Base-by-base conservation (phyloP, 306 rosid species). In the Vicia sativa region DNA sequence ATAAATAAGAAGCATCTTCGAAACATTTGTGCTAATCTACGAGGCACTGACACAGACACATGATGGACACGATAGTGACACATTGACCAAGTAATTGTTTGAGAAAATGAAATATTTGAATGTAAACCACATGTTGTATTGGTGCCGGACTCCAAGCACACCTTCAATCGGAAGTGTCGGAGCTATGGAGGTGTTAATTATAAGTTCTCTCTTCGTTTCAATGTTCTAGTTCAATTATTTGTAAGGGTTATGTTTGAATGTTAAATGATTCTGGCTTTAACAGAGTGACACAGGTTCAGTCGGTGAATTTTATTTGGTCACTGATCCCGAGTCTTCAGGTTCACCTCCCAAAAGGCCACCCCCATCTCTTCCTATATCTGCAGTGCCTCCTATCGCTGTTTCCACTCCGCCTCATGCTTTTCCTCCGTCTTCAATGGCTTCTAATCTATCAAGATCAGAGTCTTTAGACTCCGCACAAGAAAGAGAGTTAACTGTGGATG, bases 261-360 rank as follows among this genome's bases (percentile, higher is more conserved):
- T 71, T 67, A 65, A 66, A 74, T 76, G 64, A 54, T 78, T 79
- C 68, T 74, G 75, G 50, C 73, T 79, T 85, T 76, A 69, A 74
- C 95, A 93, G 97, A 82, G 82, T 68, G 88, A 76, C 74, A 76
- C 95, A 76, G 90, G 96, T 79, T 88, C 87, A 53, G 87, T 74
- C 15, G 95, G 92, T 64, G 99, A 90, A 7, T 93, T 86, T 85
- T 93, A 85, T 83, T 79, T 93, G 86, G 95, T 82, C 77, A 85
- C 99, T 15, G 80, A 81, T 84, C 70, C n/a, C 1, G 96, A 82
- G 77, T 69, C 81, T 74, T 88, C 96, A 15, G 99, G 97, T 66
- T 87, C 95, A 46, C 97, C 99, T 72, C 99, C 99, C 11, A 85
- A 80, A 83, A 84, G 99, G 73, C 84, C 90, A 54, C 97, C 99